Evolutionary conservation across 352 stramenopile species (phyloP).

Genomic region (Phytopythium aichiense): DNA sequence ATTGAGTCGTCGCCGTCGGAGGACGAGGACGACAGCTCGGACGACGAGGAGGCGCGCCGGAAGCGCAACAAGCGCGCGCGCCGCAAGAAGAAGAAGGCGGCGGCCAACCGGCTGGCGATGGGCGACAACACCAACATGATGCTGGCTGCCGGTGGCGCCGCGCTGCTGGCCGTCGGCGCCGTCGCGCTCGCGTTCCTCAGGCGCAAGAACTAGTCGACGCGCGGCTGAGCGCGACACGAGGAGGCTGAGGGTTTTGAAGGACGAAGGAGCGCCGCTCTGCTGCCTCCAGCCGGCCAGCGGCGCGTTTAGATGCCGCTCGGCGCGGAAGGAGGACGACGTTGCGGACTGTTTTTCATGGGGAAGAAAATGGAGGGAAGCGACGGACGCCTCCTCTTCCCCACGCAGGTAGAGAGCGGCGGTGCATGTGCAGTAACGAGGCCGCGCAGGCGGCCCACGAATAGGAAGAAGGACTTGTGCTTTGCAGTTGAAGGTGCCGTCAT

Average conservation of each 20-base stretch:
- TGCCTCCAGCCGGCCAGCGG: not conserved
- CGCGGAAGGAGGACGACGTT: not conserved
- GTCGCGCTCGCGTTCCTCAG: constrained; percentile 55
- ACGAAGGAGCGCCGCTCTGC: constrained; percentile 1
- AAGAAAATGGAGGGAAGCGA: not conserved
- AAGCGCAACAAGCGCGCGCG: constrained; percentile 35
- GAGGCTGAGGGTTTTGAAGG: constrained; percentile 5
- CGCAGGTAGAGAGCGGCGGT: constrained; percentile 3
- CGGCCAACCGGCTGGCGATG: constrained; percentile 10
- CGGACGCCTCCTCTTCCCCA: not conserved
- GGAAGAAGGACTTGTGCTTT: not conserved
- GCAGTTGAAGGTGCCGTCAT: not conserved
- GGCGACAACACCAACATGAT: constrained; percentile 18
- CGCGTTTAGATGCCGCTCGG: not conserved
- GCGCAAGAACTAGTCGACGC: constrained; percentile 46
- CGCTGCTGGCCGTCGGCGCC: constrained; percentile 41
- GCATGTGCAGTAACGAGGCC: constrained; percentile 2
- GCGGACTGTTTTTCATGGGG: not conserved
- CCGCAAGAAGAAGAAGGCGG: constrained; percentile 32
- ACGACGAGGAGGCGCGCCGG: constrained; percentile 37
- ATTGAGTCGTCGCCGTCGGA: constrained; percentile 34
- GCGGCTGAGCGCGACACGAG: not conserved
- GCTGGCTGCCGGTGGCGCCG: constrained; percentile 31
- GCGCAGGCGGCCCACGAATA: not conserved
- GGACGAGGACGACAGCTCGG: constrained; percentile 24